Percentiles rank a stretch among this genome's conserved stretches.
Conservation (phyloP, 805 yeast species). For the Candida hungchunana region DNA sequence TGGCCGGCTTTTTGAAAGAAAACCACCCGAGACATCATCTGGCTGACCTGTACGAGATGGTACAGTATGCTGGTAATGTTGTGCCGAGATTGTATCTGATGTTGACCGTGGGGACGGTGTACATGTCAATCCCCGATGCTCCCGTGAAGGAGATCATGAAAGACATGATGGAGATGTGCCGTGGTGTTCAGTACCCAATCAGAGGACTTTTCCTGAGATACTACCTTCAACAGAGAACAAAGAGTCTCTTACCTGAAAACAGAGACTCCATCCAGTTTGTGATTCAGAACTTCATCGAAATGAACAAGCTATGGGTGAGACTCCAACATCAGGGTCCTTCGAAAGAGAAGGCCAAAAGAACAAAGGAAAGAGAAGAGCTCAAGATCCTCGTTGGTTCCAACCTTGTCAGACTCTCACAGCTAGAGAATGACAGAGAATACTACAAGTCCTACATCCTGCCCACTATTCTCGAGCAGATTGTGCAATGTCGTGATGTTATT, state of each 20-base stretch:
- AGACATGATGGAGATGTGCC: conserved; percentile 96
- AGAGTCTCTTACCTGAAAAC: conserved; percentile 39
- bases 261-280: conserved; percentile 74
- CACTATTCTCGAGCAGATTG: conserved; percentile 77
- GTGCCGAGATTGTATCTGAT: conserved; percentile 88
- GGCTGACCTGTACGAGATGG: conserved; percentile 89
- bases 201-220: conserved; percentile 88
- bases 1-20: conserved; percentile 61
- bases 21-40: conserved; percentile 68
- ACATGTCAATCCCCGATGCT: conserved; percentile 71
- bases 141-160: conserved; percentile 84
- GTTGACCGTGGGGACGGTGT: conserved; percentile 93
- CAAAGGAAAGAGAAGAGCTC: conserved; percentile 78
- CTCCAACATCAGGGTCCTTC: conserved; percentile 94
- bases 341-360: conserved; percentile 69
- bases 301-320: conserved; percentile 98
- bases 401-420: conserved; percentile 80
- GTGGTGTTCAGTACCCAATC: conserved; percentile 94
- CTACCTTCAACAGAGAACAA: conserved; percentile 80
- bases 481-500: conserved; percentile 85
- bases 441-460: conserved; percentile 60
- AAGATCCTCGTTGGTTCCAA: conserved; percentile 92
- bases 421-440: conserved; percentile 59
- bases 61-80: conserved; percentile 92
- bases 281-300: conserved; percentile 85